Evolutionary conservation across 495 filamentous ascomycete species (phyloP).

Genomic region (Penicillium turbatum): DNA sequence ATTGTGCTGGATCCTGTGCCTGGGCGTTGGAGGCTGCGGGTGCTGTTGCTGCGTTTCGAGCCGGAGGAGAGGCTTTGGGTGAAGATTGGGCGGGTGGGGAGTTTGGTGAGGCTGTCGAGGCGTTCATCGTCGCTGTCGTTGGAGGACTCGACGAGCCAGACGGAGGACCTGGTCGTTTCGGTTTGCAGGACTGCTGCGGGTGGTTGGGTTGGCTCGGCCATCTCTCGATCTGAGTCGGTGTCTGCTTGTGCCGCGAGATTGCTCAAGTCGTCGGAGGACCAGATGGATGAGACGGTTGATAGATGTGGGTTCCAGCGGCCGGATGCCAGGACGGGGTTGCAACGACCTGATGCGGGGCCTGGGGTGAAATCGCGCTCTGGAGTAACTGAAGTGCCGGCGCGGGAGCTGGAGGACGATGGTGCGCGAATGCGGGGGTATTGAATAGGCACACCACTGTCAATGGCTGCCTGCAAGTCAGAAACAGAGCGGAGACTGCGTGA

Average conservation of each 20-base stretch:
- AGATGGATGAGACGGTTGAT: constrained; percentile 67
- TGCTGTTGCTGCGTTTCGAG: constrained; percentile 39
- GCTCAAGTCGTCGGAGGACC: constrained; percentile 39
- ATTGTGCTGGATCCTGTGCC: constrained; percentile 49
- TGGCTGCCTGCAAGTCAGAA: constrained; percentile 38
- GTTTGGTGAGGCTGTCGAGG: constrained; percentile 39
- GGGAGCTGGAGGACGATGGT: constrained; percentile 46
- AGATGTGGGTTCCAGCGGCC: constrained; percentile 69
- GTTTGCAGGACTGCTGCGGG: constrained; percentile 25
- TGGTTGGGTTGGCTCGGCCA: constrained; percentile 18
- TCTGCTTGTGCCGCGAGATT: constrained; percentile 17
- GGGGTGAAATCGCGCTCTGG: constrained; percentile 29
- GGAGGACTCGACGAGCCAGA: constrained; percentile 44
- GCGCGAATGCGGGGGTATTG: constrained; percentile 48
- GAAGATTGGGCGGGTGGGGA: constrained; percentile 36
- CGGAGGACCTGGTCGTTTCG: constrained; percentile 35
- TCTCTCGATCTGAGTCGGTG: constrained; percentile 8
- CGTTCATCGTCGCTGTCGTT: constrained; percentile 35
- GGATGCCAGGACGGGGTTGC: constrained; percentile 62
- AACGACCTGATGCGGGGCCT: constrained; percentile 47
- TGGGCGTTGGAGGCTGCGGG: constrained; percentile 34
- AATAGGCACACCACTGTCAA: constrained; percentile 40
- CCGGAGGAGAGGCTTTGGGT: constrained; percentile 33
- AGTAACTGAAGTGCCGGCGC: constrained; percentile 36
- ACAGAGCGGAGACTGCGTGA: constrained; percentile 35